Conservation (phyloP, 1,284 basidiomycete genomes). For the Irpex lacteus region DNA sequence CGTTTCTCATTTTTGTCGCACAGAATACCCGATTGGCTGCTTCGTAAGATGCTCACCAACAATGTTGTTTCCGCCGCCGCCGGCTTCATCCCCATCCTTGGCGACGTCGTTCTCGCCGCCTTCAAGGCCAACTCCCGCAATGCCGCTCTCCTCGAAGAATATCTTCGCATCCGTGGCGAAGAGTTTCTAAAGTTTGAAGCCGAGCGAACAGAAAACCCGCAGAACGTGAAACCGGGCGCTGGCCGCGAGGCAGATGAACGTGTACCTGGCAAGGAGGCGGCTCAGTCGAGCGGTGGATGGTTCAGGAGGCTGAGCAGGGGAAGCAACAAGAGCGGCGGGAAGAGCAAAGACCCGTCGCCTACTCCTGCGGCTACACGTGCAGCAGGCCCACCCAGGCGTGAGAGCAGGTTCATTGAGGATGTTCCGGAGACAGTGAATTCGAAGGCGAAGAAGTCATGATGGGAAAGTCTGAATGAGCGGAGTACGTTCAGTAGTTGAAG, state of each 20-base stretch:
- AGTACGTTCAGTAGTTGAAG: too few relatives aligned
- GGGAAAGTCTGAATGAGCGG: not conserved
- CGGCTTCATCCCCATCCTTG: conserved; percentile 77
- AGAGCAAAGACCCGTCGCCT: conserved; percentile 13
- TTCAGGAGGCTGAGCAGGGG: conserved; percentile 21
- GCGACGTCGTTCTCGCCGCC: conserved; percentile 71
- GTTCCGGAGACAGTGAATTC: conserved; percentile 1
- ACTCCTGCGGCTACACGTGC: not conserved
- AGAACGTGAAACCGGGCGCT: conserved; percentile 51
- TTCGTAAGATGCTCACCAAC: conserved; percentile 77
- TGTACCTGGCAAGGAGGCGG: conserved; percentile 24
- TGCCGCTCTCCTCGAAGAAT: conserved; percentile 73
- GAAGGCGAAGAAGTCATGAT: not conserved
- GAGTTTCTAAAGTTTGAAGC: conserved; percentile 53
- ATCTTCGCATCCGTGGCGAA: conserved; percentile 63
- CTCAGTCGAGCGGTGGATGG: conserved; percentile 17
- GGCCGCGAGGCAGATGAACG: conserved; percentile 38
- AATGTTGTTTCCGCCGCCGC: conserved; percentile 72
- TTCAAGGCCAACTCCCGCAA: conserved; percentile 93
- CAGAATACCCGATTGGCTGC: conserved; percentile 66
- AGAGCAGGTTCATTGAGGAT: conserved; percentile 17
- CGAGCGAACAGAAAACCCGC: conserved; percentile 33
- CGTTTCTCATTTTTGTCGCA: conserved; percentile 26
- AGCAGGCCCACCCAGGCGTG: conserved; percentile 3
- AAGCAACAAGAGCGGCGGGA: conserved; percentile 10